These are phyloP conservation scores for Quercus alba DNA, from an alignment of 306 rosid genomes.

Conservation along the genomic window DNA sequence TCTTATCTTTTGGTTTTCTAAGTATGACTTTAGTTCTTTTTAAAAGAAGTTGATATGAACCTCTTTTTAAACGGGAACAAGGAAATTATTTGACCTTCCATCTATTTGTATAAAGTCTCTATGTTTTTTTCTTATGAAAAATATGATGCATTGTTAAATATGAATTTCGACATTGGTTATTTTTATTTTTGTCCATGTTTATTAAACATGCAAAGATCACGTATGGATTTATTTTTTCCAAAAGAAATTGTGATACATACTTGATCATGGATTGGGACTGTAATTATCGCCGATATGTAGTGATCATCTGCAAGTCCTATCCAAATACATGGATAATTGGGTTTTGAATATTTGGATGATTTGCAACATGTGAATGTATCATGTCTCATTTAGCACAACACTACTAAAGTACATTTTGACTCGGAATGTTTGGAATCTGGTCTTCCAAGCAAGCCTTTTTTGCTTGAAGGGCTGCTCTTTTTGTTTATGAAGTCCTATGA, in stretches of 20 bases:
- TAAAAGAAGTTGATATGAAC: constrained; percentile 7
- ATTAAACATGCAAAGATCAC: background rate
- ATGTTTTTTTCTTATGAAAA: background rate
- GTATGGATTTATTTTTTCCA: background rate
- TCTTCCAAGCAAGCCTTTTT: background rate
- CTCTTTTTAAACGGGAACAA: constrained; percentile 1
- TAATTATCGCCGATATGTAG: background rate
- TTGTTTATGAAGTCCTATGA: too few relatives aligned
- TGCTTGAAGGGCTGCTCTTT: too few relatives aligned
- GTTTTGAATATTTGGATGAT: background rate
- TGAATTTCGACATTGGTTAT: constrained; percentile 7
- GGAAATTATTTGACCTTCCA: background rate
- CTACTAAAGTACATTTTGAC: background rate
- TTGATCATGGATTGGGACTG: background rate
- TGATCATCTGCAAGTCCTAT: too few relatives aligned
- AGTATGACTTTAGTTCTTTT: constrained; percentile 17
- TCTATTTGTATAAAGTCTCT: constrained; percentile 23
- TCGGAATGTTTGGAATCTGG: background rate
- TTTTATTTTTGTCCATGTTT: background rate
- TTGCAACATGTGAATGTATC: background rate
- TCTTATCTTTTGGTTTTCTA: constrained; percentile 14
- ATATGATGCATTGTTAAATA: constrained; percentile 9
- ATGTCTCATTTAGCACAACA: background rate
- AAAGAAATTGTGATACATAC: background rate
- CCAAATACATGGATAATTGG: background rate